These are phyloP conservation scores for Exutisphaerella laricina DNA, from an alignment of 2,329 filamentous ascomycete genomes.

Conservation along the genomic window DNA sequence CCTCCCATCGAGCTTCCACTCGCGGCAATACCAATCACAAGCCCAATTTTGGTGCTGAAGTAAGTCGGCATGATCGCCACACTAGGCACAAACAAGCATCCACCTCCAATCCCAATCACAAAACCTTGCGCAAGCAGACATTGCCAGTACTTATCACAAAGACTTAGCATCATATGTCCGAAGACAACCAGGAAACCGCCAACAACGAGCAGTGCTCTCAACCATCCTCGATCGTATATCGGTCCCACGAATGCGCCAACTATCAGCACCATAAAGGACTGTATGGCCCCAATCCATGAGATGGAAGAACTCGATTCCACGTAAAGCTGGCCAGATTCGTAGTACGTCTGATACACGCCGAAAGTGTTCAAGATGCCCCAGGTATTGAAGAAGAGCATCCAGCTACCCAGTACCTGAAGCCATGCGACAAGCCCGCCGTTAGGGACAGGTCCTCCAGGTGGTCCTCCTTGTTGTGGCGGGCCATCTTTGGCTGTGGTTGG, in stretches of 20 bases:
- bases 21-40: slow-evolving; percentile 43
- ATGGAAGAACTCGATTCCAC: slow-evolving; percentile 26
- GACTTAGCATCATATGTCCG: slow-evolving; percentile 48
- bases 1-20: slow-evolving; percentile 39
- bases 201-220: slow-evolving; percentile 38
- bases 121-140: slow-evolving; percentile 47
- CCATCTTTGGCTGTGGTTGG: slow-evolving; percentile 1
- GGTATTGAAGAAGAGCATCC: slow-evolving; percentile 39
- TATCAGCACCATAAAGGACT: slow-evolving; percentile 44
- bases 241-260: slow-evolving; percentile 45
- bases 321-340: slow-evolving; percentile 39
- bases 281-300: slow-evolving; percentile 45
- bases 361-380: slow-evolving; percentile 44
- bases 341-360: slow-evolving; percentile 47
- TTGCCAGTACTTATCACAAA: slow-evolving; percentile 46
- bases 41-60: slow-evolving; percentile 42
- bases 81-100: slow-evolving; percentile 39
- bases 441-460: slow-evolving; percentile 9
- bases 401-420: slow-evolving; percentile 40
- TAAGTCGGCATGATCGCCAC: slow-evolving; percentile 47
- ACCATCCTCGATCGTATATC: slow-evolving; percentile 47
- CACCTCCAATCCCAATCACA: slow-evolving; percentile 44
- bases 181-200: slow-evolving; percentile 45
- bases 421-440: slow-evolving; percentile 44
- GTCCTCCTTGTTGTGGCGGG: slow-evolving; percentile 1